Percentiles rank a stretch among this genome's conserved stretches.
Evolutionary conservation across 2,329 filamentous ascomycete genomes (phyloP).

Genomic region (Lachnellula cervina): DNA sequence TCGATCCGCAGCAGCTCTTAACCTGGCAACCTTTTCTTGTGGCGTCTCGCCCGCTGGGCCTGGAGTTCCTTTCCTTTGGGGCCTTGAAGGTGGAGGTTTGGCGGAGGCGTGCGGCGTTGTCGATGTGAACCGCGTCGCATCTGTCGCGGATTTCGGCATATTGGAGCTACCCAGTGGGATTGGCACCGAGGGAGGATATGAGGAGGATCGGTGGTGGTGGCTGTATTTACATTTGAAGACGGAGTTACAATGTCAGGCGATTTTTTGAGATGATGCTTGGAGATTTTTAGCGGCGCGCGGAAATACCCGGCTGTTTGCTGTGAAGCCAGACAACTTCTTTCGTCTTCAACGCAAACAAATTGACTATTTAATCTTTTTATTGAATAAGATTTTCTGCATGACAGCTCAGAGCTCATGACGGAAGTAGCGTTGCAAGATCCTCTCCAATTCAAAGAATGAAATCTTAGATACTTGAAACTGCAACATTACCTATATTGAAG

Average conservation of each 20-base stretch:
- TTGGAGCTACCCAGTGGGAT: neutral
- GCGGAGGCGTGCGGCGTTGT: slow-evolving; percentile 66
- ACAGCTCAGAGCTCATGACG: no score
- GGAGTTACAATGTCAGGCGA: slow-evolving; percentile 3
- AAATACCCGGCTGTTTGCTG: neutral
- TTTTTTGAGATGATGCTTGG: slow-evolving; percentile 9
- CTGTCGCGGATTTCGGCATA: slow-evolving; percentile 64
- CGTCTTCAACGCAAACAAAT: neutral
- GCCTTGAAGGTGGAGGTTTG: slow-evolving; percentile 43
- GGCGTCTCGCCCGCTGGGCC: slow-evolving; percentile 32
- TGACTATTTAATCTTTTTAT: no score
- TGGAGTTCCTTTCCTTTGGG: slow-evolving; percentile 10
- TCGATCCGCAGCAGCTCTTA: slow-evolving; percentile 32
- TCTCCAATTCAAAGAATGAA: neutral
- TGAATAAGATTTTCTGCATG: no score
- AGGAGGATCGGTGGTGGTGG: neutral
- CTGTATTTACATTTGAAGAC: slow-evolving; percentile 19
- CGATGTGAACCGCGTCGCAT: slow-evolving; percentile 74
- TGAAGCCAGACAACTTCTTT: neutral
- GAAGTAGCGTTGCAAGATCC: no score
- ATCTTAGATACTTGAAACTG: neutral
- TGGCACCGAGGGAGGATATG: neutral
- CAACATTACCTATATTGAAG: neutral
- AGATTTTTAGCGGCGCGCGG: slow-evolving; percentile 2
- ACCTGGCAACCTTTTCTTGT: slow-evolving; percentile 32